Base-by-base conservation (phyloP, 1,284 basidiomycete species). In the Puccinia horiana region DNA sequence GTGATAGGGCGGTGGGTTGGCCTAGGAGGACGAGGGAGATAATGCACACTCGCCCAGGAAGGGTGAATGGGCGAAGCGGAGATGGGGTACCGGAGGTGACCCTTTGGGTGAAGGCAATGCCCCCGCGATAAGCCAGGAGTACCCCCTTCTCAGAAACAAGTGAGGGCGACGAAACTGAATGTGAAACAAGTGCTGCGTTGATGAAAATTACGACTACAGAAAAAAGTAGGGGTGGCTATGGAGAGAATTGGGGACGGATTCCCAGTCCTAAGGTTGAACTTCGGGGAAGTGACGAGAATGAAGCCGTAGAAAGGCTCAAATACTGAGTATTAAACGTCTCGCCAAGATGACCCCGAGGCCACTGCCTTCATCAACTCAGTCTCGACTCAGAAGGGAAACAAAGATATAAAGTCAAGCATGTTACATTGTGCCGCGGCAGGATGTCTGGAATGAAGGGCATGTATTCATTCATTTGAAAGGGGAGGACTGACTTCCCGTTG, bases 321-420 rank as follows among this genome's bases (percentile, higher is more conserved):
- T 63, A 63, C 58, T 63, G 58, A 35, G 58, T 3, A 63, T 63
- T 63, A 63, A 63, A 63, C 58, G 58, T 37, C 58, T 32, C 58
- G 20, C 58, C 58, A 37, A 18, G n/a, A 18, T 58, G n/a, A 8
- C 26, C 11, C 58, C 58, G 58, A 63, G 58, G 58, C 29, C 58
- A 63, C 58, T 26, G 58, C 58, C 26, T 12, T n/a, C 12, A 63
- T 9, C 11, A 63, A 18, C 58, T 63, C 32, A 35, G 58, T 35
- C 58, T 63, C 58, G 37, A 63, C 58, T 63, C 29, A 63, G 14
- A 11, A 63, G 58, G 58, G 29, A 32, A 63, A 37, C 32, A 63
- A 63, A 63, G 54, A 63, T 18, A n/a, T n/a, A n/a, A 63, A 35
- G 29, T 63, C 4, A 32, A 35, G 37, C 58, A 32, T 63, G 58